Conservation (phyloP, 495 filamentous ascomycete species). For the Extremus antarcticus region DNA sequence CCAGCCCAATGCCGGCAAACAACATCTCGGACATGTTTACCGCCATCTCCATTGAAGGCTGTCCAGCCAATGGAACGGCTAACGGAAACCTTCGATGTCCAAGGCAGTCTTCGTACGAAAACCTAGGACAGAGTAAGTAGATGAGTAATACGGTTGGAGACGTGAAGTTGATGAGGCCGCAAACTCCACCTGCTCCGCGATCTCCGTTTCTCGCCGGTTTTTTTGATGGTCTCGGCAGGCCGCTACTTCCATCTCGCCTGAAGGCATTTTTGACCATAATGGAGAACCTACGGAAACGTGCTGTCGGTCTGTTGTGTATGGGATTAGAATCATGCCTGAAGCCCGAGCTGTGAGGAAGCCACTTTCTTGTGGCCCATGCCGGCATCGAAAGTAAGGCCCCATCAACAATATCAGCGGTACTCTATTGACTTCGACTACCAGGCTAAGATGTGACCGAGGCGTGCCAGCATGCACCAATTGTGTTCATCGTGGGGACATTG, state of each 20-base stretch:
- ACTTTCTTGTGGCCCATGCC: background rate
- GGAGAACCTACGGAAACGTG: background rate
- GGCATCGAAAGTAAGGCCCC: background rate
- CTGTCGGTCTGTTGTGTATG: background rate
- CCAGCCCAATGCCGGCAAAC: background rate
- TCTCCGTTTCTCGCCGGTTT: background rate
- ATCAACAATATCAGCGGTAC: background rate
- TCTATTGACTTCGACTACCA: background rate
- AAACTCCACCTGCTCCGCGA: background rate
- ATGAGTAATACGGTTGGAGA: background rate
- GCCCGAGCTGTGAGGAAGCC: background rate
- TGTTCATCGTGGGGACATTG: background rate
- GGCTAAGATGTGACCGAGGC: constrained; percentile 1
- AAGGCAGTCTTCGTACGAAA: too few relatives aligned
- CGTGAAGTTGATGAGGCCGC: background rate
- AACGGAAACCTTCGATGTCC: too few relatives aligned
- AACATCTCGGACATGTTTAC: background rate
- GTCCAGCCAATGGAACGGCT: background rate
- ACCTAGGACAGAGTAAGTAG: too few relatives aligned
- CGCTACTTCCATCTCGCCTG: background rate
- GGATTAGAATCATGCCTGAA: background rate
- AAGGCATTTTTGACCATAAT: too few relatives aligned
- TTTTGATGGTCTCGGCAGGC: background rate
- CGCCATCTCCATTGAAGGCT: background rate
- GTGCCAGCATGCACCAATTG: constrained; percentile 1